A percentile compares a stretch with the other conserved stretches of the same genome.
phyloP scores from a whole-genome alignment of 495 filamentous ascomycete species.

The Halenospora varia region DNA sequence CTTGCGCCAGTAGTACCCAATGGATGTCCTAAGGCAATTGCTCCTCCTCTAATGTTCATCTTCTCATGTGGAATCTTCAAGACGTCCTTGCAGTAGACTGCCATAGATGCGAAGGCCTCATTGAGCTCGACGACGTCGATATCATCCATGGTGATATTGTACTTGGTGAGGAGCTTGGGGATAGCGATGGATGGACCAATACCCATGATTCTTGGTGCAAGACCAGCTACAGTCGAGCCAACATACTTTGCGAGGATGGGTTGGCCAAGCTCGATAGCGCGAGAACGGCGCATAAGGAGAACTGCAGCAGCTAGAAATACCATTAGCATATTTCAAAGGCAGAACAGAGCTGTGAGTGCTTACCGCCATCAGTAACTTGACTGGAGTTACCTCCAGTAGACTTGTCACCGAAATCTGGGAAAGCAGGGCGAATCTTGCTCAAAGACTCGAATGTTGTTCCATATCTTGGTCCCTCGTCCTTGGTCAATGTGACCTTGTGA shows the following conservation, averaged over 20 bases:
- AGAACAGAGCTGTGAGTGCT: constrained; percentile 9
- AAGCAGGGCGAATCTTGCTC: constrained; percentile 84
- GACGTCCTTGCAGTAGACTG: constrained; percentile 80
- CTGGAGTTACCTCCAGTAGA: constrained; percentile 94
- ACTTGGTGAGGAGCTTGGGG: constrained; percentile 84
- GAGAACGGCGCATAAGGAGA: constrained; percentile 90
- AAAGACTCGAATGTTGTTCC: constrained; percentile 84
- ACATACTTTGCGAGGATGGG: constrained; percentile 94
- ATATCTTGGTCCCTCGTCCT: constrained; percentile 84
- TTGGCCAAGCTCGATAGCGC: constrained; percentile 80
- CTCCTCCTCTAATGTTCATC: constrained; percentile 84
- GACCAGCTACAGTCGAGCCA: constrained; percentile 83
- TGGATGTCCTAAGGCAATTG: constrained; percentile 75
- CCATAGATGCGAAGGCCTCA: constrained; percentile 97
- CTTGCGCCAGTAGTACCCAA: constrained; percentile 76
- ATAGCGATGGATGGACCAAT: constrained; percentile 93
- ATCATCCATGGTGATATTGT: constrained; percentile 73
- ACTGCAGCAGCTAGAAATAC: constrained; percentile 63
- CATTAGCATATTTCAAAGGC: constrained; percentile 24
- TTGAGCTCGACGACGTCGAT: constrained; percentile 92
- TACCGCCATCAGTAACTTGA: constrained; percentile 89
- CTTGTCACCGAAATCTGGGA: constrained; percentile 81
- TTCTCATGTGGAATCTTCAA: constrained; percentile 76
- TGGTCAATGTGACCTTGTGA: constrained; percentile 70
- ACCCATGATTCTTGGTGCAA: constrained; percentile 93